Percentiles rank a stretch among this genome's conserved stretches.
Conservation (phyloP, 352 stramenopile genomes). For the Blastocystis sp. region DNA sequence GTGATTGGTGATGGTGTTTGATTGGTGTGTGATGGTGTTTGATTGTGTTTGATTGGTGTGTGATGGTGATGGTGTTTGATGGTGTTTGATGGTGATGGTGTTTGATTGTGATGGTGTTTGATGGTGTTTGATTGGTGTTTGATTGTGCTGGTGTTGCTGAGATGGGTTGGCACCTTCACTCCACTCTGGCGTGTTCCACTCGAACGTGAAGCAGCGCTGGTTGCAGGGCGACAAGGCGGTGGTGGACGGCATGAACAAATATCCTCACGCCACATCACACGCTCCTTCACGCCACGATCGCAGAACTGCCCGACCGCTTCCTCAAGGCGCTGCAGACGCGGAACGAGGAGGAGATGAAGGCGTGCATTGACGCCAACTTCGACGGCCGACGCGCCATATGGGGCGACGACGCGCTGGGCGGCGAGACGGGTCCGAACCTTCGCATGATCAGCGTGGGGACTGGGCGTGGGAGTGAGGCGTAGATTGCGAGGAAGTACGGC, state of each 20-base stretch:
- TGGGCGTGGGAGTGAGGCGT: neutral
- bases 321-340: neutral
- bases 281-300: conserved; percentile 64
- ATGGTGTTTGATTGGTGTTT: too few species aligned
- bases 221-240: conserved; percentile 70
- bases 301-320: conserved; percentile 66
- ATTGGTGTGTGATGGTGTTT: too few species aligned
- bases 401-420: conserved; percentile 72
- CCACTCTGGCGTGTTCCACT: conserved; percentile 73
- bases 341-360: conserved; percentile 64
- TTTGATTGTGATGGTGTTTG: neutral
- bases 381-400: conserved; percentile 72
- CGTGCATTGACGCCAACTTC: conserved; percentile 74
- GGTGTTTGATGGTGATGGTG: too few species aligned
- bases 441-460: conserved; percentile 71
- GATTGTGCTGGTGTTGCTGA: neutral
- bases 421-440: conserved; percentile 69
- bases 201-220: conserved; percentile 73
- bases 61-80: too few species aligned
- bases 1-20: neutral
- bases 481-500: conserved; percentile 70
- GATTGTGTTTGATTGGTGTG: too few species aligned
- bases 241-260: conserved; percentile 71
- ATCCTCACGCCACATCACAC: conserved; percentile 45
- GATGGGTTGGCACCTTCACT: neutral